A percentile compares a stretch with the other conserved stretches of the same genome.
These are phyloP conservation scores for Nitzschia putrida DNA, from an alignment of 108 stramenopile genomes.

Conservation along the genomic window DNA sequence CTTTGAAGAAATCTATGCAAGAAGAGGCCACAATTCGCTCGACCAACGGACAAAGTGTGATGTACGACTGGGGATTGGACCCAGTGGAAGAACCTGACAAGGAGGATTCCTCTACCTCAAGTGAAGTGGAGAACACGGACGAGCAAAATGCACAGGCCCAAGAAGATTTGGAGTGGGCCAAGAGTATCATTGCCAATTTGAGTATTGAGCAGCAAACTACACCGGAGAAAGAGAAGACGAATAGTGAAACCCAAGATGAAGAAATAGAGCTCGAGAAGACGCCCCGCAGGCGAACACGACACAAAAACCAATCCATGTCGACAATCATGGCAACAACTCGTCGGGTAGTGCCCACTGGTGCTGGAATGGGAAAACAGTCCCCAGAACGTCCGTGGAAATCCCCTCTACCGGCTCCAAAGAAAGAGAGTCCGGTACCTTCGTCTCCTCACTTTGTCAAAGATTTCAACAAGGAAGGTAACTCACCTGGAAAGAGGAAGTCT, in stretches of 20 bases:
- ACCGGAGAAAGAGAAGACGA: background rate
- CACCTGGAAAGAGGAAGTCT: conserved; percentile 17
- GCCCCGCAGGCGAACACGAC: background rate
- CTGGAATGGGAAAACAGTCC: no score
- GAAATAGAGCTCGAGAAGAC: background rate
- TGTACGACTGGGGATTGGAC: conserved; percentile 18
- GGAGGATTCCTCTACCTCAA: background rate
- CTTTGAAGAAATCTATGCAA: conserved; percentile 1
- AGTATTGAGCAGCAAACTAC: background rate
- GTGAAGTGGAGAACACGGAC: background rate
- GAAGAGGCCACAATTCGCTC: background rate
- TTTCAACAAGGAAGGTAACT: background rate
- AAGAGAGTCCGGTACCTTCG: no score
- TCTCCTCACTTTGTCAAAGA: no score
- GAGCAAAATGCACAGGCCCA: background rate
- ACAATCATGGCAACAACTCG: conserved; percentile 16
- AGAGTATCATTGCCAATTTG: conserved; percentile 9
- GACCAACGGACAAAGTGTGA: background rate
- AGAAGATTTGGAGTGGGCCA: conserved; percentile 22
- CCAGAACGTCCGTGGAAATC: no score
- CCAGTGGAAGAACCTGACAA: background rate
- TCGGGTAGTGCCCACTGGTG: background rate
- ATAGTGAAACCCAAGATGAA: background rate
- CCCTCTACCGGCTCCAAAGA: no score
- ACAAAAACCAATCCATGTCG: conserved; percentile 10